These are phyloP conservation scores for Phytophthora crassamura DNA, from an alignment of 352 stramenopile species.

Conservation along the genomic window DNA sequence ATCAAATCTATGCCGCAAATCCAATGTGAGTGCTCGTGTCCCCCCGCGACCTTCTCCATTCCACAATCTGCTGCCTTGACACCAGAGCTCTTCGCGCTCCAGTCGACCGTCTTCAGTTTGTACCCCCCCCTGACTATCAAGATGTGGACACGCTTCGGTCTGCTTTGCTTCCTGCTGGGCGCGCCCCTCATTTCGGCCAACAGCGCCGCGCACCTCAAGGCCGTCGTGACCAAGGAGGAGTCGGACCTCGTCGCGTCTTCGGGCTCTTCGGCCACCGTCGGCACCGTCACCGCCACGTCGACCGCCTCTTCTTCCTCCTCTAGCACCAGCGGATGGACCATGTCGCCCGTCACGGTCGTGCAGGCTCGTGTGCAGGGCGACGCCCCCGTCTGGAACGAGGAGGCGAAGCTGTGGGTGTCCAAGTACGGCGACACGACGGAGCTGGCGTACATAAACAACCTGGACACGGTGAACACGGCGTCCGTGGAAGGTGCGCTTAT, in stretches of 20 bases:
- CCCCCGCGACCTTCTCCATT: too few species aligned
- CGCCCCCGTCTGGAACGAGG: conserved; percentile 44
- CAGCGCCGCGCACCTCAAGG: conserved; percentile 11
- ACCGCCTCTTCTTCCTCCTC: conserved; percentile 4
- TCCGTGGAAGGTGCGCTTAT: conserved; percentile 68
- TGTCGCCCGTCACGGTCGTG: conserved; percentile 43
- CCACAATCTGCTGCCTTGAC: too few species aligned
- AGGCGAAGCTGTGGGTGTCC: conserved; percentile 44
- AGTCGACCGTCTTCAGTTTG: too few species aligned
- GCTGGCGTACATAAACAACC: conserved; percentile 45
- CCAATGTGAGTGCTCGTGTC: too few species aligned
- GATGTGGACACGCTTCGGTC: conserved; percentile 19
- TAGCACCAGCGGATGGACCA: conserved; percentile 31
- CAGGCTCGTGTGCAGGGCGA: conserved; percentile 67
- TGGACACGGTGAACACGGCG: conserved; percentile 67
- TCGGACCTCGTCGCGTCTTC: background rate
- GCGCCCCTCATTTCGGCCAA: background rate
- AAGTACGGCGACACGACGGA: conserved; percentile 50
- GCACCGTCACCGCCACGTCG: conserved; percentile 14
- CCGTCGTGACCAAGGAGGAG: conserved; percentile 15
- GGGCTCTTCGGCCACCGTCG: background rate
- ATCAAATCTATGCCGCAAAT: too few species aligned
- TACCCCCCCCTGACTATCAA: conserved; percentile 1
- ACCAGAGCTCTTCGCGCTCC: too few species aligned
- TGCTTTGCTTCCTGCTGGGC: conserved; percentile 15